Evolutionary conservation across 2,329 filamentous ascomycete species (phyloP).

Genomic region (Apiospora phragmitis): DNA sequence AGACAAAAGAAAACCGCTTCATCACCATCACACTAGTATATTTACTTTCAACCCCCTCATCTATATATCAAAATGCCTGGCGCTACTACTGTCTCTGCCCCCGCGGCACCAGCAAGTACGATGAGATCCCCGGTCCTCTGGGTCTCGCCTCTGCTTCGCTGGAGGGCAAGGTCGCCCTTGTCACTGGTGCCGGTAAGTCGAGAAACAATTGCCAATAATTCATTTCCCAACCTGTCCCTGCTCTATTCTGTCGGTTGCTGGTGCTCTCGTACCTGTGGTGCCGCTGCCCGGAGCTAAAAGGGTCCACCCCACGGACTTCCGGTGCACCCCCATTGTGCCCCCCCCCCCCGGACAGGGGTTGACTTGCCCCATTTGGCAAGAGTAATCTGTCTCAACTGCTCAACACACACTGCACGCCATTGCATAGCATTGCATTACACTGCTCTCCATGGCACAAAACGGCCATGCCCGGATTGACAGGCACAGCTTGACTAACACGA

Average conservation of each 20-base stretch:
- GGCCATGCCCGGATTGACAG: background rate
- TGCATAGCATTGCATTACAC: background rate
- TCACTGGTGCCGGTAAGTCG: slow-evolving; percentile 40
- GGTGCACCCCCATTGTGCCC: background rate
- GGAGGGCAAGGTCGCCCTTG: slow-evolving; percentile 39
- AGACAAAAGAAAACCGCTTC: background rate
- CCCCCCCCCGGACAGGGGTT: slow-evolving; percentile 1
- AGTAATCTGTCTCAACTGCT: background rate
- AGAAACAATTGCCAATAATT: background rate
- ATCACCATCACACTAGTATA: background rate
- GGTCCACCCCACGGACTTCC: slow-evolving; percentile 14
- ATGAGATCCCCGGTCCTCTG: slow-evolving; percentile 39
- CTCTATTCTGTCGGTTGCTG: background rate
- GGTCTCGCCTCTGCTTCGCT: slow-evolving; percentile 40
- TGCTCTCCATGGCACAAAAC: background rate
- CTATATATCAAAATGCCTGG: slow-evolving; percentile 34
- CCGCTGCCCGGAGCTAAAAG: background rate
- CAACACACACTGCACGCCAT: slow-evolving; percentile 16
- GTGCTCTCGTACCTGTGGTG: background rate
- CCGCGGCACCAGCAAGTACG: slow-evolving; percentile 32
- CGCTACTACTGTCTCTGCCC: slow-evolving; percentile 19
- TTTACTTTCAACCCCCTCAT: background rate
- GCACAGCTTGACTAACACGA: slow-evolving; percentile 15
- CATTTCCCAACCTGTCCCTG: background rate
- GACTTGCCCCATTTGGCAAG: background rate